Base-by-base conservation (phyloP, 2,329 filamentous ascomycete genomes). In the Cladobotryum protrusum region DNA sequence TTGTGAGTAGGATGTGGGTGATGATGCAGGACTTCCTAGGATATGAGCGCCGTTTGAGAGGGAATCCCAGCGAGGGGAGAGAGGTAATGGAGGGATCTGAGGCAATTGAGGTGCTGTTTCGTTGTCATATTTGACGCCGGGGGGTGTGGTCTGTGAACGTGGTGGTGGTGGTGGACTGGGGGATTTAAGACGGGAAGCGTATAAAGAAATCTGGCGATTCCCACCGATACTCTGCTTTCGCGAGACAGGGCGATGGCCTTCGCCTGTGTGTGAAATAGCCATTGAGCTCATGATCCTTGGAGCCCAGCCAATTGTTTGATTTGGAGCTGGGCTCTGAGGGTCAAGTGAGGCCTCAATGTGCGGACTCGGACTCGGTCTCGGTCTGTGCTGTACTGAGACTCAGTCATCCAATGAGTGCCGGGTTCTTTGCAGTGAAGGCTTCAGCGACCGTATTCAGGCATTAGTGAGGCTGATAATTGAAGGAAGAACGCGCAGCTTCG, bases 41-140 rank as follows among this genome's bases (percentile, higher is more conserved):
- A 64, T 40, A 51, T 59, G 64, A 43, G 61, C 53, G 17, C 61
- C 56, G 48, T 65, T 59, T 9, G 62, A 58, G 35, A 65, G 54
- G 20, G 65, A 66, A 54, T 77, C 76, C 75, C 76, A 79, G 55
- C 75, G 64, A 48, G 67, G 67, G 15, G 66, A 69, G 20, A 67
- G 55, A 40, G 70, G 66, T 42, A 68, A 52, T 24, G 67, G 60
- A 41, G 69, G 66, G 13, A 65, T 55, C 45, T 67, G 63, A 34
- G 60, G 59, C 37, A 61, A 24, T 39, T 53, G 54, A 2, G 50
- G 43, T 17, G 43, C 15, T 37, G 48, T 32, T 20, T 56, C 48
- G 6, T 36, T 40, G 34, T 18, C 19, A 13, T 36, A 37, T 17
- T 39, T 19, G 34, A 20, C 5, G 42, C 50, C 49, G 45, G 51